phyloP scores from a whole-genome alignment of 1,284 basidiomycete genomes.

The Neolentinus lepideus region DNA sequence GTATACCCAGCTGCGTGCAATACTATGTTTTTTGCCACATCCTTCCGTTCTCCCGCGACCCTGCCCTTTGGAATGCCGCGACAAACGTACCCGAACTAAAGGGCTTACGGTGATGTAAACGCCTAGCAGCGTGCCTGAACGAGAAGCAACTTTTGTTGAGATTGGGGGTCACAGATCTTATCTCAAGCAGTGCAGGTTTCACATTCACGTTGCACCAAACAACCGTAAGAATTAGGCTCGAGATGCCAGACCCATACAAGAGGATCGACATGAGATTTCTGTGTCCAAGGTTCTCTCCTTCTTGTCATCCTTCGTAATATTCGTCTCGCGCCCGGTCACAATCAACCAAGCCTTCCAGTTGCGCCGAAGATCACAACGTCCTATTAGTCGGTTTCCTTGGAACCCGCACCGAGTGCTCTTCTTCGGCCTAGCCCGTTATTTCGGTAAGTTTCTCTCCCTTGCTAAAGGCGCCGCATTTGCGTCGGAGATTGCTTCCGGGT shows the following conservation, averaged over 20 bases:
- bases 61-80: neutral
- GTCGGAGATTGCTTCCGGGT: neutral
- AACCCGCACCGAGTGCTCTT: neutral
- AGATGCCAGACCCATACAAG: neutral
- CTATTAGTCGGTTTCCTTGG: neutral
- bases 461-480: neutral
- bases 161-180: neutral
- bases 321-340: too few species aligned
- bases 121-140: neutral
- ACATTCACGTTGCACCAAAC: neutral
- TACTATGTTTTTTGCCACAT: too few species aligned
- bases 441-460: neutral
- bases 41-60: too few species aligned
- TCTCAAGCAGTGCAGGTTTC: neutral
- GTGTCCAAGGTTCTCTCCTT: neutral
- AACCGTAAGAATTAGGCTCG: neutral
- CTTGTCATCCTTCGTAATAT: too few species aligned
- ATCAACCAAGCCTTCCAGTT: too few species aligned
- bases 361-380: neutral
- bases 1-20: too few species aligned
- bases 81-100: neutral
- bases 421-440: neutral
- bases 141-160: neutral
- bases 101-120: neutral
- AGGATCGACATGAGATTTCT: neutral